phyloP scores from a whole-genome alignment of 495 filamentous ascomycete species.

The Neurospora intermedia region DNA sequence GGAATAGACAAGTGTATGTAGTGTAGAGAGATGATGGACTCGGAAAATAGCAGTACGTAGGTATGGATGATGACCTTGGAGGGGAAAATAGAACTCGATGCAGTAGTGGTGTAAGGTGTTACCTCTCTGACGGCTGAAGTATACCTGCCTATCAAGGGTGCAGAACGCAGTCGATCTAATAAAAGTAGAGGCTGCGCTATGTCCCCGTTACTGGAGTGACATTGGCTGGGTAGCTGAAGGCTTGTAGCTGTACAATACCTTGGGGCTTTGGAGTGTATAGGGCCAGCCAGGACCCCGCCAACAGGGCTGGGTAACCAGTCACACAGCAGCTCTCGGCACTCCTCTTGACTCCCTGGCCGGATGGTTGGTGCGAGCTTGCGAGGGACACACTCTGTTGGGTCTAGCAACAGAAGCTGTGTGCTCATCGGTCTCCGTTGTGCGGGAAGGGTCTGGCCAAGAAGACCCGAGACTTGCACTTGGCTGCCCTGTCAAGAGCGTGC shows the following conservation, averaged over 20 bases:
- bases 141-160: slow-evolving; percentile 11
- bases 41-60: slow-evolving; percentile 6
- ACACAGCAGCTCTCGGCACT: slow-evolving; percentile 10
- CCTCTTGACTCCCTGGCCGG: not conserved
- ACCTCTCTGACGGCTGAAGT: not conserved
- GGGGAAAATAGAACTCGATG: slow-evolving; percentile 18
- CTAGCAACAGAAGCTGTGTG: not conserved
- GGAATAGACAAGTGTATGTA: slow-evolving; percentile 3
- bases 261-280: not conserved
- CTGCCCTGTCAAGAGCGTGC: not conserved
- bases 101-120: not conserved
- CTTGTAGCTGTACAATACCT: not conserved
- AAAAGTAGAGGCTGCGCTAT: slow-evolving; percentile 16
- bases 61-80: slow-evolving; percentile 8
- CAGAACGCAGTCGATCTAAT: slow-evolving; percentile 9
- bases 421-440: not conserved
- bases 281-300: slow-evolving; percentile 6
- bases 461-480: not conserved
- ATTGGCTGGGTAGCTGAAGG: not conserved
- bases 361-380: slow-evolving; percentile 11
- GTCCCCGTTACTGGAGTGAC: slow-evolving; percentile 5
- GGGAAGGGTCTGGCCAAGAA: not conserved
- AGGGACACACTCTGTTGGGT: not conserved
- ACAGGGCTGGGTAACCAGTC: slow-evolving; percentile 16
- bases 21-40: slow-evolving; percentile 4